Base-by-base conservation (phyloP, 208 protist species). In the Trypanosoma cruzi region DNA sequence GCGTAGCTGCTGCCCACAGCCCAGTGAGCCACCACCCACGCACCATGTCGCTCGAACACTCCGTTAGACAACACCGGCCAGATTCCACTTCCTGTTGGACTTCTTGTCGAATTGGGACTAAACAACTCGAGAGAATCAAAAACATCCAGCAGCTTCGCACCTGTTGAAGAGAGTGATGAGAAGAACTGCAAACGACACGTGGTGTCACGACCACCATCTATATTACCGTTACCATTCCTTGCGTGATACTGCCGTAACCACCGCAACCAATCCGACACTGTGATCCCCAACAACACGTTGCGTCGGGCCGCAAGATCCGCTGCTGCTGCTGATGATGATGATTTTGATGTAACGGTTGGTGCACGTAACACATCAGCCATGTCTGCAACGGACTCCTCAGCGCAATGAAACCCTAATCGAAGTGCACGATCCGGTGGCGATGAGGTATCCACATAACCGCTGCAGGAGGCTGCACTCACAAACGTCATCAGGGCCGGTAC, bases 91-190 rank as follows among this genome's bases (percentile, higher is more conserved):
- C 7, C 46, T 56, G 40, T 26, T 36, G 13, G n/a, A 2, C 1
- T 54, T 18, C 13, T 32, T 31, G 36, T 26, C 22, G 24, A 18
- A 34, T 18, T 26, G 11, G 20, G 18, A 36, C 42, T 3, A 64
- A 64, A 53, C 42, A 53, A 32, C 3, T 64, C 26, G 16, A 64
- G 44, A n/a, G 59, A 53, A 22, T 64, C 42, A 18, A 64, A n/a
- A 50, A 64, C 29, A 37, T 4, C 32, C 42, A 64, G 8, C 20
- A 64, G 42, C 26, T 11, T 36, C 20, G 28, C 59, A 11, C 42
- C 59, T 37, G 40, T 53, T 14, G 28, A 37, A n/a, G 42, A 26
- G 4, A 64, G 42, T 37, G 59, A 54, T 31, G 42, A 24, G 22
- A 64, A 54, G 31, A 64, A 50, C 7, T n/a, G 1, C 36, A 31